Base-by-base conservation (phyloP, 305 asterid species). In the Fraxinus angustifolia region DNA sequence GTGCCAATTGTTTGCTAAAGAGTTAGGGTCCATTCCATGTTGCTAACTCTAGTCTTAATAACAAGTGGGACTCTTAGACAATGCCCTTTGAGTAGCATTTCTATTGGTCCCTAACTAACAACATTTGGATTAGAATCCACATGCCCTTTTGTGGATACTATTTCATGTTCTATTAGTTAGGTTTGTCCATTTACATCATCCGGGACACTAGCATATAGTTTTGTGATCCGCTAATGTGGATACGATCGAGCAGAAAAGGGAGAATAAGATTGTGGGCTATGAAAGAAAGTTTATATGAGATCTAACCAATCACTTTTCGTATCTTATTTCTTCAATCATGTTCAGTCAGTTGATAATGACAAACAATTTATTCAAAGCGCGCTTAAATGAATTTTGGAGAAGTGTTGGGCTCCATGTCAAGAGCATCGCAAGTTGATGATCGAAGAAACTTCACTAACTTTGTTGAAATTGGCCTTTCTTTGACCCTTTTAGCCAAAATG, bases 1-100 rank as follows among this genome's bases (percentile, higher is more conserved):
- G 23, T 79, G 83, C 75, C 76, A 33, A 77, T 34, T 31, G 48
- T 35, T 14, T 78, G 78, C 56, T 67, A 21, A 28, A 60, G 28
- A 42, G 79, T 80, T 28, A 2, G 86, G 87, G 87, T 84, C 83
- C 79, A 79, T 83, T 85, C 83, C 84, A 80, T 82, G 85, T 75
- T 71, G 80, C 83, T 38, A 73, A 33, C 34, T 34, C 4, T 45
- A 76, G 80, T 60, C 80, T 76, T 60, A 73, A 42, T 76, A 60
- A 75, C 84, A 82, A 58, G 87, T 76, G 82, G 83, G 84, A 33
- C 50, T 76, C 50, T 72, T 76, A 83, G 85, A 83, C 81, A 80
- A 81, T 19, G 19, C 45, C 30, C 48, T 74, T 3, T 36, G 23
- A 45, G 50, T 36, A 45, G 6, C 30, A 80, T 23, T 17, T 30